These are phyloP conservation scores for Geosiphon pyriformis DNA, from an alignment of 192 early-diverging fungal species.

Conservation along the genomic window DNA sequence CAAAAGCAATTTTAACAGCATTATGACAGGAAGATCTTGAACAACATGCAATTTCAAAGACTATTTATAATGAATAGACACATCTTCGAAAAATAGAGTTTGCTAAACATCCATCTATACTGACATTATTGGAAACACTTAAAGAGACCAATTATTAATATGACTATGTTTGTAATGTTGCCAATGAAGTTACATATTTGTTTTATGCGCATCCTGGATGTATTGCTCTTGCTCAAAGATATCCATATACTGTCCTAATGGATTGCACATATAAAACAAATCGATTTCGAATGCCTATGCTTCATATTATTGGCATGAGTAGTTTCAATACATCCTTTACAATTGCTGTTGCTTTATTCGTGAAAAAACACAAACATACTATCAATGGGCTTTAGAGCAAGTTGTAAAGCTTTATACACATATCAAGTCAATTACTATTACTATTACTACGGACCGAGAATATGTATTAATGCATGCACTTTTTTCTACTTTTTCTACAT, in stretches of 20 bases:
- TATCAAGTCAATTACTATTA: not conserved
- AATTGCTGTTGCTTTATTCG: not conserved
- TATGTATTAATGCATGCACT: not conserved
- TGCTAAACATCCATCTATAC: no score
- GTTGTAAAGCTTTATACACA: not conserved
- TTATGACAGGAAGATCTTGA: no score
- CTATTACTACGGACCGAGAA: not conserved
- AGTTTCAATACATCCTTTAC: not conserved
- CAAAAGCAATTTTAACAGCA: no score
- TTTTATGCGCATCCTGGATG: not conserved
- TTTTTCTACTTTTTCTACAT: not conserved
- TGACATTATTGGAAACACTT: no score
- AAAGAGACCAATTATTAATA: not conserved
- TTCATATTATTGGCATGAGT: not conserved
- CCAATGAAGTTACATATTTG: not conserved
- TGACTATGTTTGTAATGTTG: not conserved
- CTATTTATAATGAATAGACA: no score
- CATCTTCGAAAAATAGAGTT: no score
- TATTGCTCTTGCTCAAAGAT: not conserved
- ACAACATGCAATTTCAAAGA: no score
- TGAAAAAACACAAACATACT: not conserved
- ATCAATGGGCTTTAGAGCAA: not conserved
- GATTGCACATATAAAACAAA: not conserved
- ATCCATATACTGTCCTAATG: not conserved
- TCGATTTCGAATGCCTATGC: not conserved